Evolutionary conservation across 768 basidiomycete species (phyloP).

Genomic region (Nidularia sp.): DNA sequence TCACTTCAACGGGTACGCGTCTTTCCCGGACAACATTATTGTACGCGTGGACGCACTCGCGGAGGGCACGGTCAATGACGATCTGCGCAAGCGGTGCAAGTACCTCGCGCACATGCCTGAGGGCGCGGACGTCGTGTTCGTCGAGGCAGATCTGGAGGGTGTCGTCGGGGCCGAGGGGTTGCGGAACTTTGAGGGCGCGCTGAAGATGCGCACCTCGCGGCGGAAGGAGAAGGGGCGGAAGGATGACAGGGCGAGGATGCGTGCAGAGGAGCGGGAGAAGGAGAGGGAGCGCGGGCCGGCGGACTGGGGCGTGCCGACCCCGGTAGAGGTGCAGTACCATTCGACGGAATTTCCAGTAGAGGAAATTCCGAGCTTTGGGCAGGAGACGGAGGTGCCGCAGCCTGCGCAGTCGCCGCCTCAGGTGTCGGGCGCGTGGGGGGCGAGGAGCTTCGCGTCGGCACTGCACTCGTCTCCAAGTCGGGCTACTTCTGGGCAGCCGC

Average conservation of each 20-base stretch:
- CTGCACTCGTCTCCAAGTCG: conserved; percentile 44
- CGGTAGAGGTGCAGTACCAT: neutral
- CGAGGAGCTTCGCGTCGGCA: conserved; percentile 79
- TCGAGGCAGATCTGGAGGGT: conserved; percentile 79
- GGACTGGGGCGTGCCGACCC: neutral
- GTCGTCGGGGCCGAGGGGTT: conserved; percentile 77
- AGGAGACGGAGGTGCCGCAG: conserved; percentile 2
- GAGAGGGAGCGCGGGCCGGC: conserved; percentile 41
- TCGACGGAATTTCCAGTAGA: conserved; percentile 14
- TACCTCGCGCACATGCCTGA: conserved; percentile 92
- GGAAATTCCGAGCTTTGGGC: conserved; percentile 14
- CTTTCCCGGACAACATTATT: conserved; percentile 80
- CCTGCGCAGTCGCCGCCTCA: conserved; percentile 10
- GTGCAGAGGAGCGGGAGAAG: conserved; percentile 73
- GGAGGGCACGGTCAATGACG: conserved; percentile 85
- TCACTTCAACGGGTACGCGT: conserved; percentile 75
- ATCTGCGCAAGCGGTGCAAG: conserved; percentile 91
- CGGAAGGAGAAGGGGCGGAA: conserved; percentile 80
- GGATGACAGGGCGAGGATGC: conserved; percentile 79
- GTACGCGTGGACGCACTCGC: conserved; percentile 75
- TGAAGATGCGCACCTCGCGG: conserved; percentile 69
- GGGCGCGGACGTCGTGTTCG: conserved; percentile 88
- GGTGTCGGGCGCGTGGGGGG: conserved; percentile 67
- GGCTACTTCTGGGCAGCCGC: conserved; percentile 17
- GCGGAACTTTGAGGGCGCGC: conserved; percentile 77